These are phyloP conservation scores for Candida ulmi DNA, from an alignment of 805 yeast species.

Conservation along the genomic window DNA sequence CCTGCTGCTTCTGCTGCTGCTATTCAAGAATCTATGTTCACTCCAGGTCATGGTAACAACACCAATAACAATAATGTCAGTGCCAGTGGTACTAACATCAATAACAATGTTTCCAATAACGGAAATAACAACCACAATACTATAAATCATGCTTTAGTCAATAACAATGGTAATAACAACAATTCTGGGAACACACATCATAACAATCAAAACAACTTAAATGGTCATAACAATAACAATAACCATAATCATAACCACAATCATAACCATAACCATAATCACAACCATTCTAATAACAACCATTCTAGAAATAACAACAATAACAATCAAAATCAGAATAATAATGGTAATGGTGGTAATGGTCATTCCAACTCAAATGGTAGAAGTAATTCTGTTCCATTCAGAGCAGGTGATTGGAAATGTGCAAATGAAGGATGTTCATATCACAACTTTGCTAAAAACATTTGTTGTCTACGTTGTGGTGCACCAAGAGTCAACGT, in stretches of 20 bases:
- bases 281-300: conserved; percentile 1
- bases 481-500: conserved; percentile 57
- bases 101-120: neutral
- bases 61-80: too few relatives aligned
- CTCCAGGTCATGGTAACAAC: conserved; percentile 3
- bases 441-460: conserved; percentile 91
- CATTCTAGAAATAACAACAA: conserved; percentile 10
- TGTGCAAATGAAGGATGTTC: conserved; percentile 73
- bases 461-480: conserved; percentile 80
- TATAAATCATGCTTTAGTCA: neutral
- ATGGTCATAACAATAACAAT: conserved; percentile 5
- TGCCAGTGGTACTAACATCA: too few relatives aligned
- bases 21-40: conserved; percentile 55
- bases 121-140: neutral
- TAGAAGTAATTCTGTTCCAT: conserved; percentile 63
- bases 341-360: conserved; percentile 14
- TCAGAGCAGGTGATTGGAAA: conserved; percentile 97
- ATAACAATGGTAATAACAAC: neutral
- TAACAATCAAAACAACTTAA: conserved; percentile 1
- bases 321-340: conserved; percentile 18
- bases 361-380: too few relatives aligned
- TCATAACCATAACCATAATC: conserved; percentile 5
- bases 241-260: conserved; percentile 8
- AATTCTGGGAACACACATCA: neutral
- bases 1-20: conserved; percentile 74